These are phyloP conservation scores for Alternaria sp. DNA, from an alignment of 2,329 filamentous ascomycete species.

Conservation along the genomic window DNA sequence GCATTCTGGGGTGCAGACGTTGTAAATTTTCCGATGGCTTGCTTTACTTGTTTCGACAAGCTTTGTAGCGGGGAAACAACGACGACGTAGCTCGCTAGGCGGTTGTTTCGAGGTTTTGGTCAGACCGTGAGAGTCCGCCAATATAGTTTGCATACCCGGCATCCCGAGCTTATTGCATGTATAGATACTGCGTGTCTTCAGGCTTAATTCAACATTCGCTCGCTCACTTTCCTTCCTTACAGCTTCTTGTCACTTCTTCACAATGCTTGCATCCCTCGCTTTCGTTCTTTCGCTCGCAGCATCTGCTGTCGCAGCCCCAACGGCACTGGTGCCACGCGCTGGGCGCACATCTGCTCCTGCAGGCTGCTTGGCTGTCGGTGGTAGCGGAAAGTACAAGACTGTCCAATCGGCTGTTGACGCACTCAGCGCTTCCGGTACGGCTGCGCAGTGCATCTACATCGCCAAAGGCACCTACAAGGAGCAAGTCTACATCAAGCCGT, in stretches of 20 bases:
- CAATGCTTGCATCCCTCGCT: conserved; percentile 26
- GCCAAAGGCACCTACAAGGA: conserved; percentile 67
- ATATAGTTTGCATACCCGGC: not conserved
- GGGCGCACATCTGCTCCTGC: conserved; percentile 57
- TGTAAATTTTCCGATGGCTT: conserved; percentile 16
- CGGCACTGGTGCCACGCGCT: conserved; percentile 29
- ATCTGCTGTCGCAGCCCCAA: conserved; percentile 32
- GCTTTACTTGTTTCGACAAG: conserved; percentile 1
- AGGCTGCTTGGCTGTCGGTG: conserved; percentile 61
- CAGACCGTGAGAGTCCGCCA: not conserved
- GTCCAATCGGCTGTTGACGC: conserved; percentile 67
- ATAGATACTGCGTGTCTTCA: conserved; percentile 1
- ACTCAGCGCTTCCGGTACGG: conserved; percentile 61
- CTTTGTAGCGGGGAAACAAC: conserved; percentile 3
- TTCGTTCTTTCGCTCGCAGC: conserved; percentile 33
- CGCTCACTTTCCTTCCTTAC: not conserved
- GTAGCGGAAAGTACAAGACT: conserved; percentile 55
- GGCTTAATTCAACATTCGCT: not conserved
- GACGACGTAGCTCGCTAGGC: not conserved
- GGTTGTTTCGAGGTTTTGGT: not conserved
- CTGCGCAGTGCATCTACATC: conserved; percentile 69
- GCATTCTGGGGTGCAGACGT: conserved; percentile 14
- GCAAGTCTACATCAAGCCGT: conserved; percentile 63
- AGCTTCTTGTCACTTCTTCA: conserved; percentile 6
- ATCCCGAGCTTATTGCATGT: not conserved